Evolutionary conservation across 2,329 filamentous ascomycete species (phyloP).

Genomic region (Cercospora janseana): DNA sequence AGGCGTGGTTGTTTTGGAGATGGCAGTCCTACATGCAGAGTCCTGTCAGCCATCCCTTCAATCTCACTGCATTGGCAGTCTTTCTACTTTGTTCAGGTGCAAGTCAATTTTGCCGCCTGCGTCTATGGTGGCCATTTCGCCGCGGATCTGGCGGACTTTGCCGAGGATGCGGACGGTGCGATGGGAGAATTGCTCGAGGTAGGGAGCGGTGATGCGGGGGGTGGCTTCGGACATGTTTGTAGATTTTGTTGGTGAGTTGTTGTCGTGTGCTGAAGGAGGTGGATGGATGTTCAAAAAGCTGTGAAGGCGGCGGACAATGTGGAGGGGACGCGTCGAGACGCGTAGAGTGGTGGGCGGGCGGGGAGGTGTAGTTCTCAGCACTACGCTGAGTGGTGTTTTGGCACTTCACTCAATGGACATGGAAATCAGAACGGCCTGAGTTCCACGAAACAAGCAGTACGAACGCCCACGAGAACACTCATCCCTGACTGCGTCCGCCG

Average conservation of each 20-base stretch:
- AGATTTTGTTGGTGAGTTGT: background rate
- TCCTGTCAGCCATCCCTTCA: background rate
- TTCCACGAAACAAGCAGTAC: too few relatives aligned
- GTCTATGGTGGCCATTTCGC: slow-evolving; percentile 77
- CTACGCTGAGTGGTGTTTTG: background rate
- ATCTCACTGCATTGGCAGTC: too few relatives aligned
- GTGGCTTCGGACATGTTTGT: slow-evolving; percentile 67
- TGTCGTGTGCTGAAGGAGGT: background rate
- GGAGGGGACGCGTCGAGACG: slow-evolving; percentile 8
- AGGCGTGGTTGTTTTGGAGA: slow-evolving; percentile 65
- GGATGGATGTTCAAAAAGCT: slow-evolving; percentile 1
- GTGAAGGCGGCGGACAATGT: too few relatives aligned
- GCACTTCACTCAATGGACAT: background rate
- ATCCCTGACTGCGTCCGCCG: too few relatives aligned
- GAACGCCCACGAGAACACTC: too few relatives aligned
- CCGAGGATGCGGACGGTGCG: slow-evolving; percentile 81
- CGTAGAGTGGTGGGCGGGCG: slow-evolving; percentile 5
- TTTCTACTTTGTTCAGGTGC: slow-evolving; percentile 65
- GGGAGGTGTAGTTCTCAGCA: background rate
- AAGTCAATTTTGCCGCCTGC: slow-evolving; percentile 73
- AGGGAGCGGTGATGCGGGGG: slow-evolving; percentile 77
- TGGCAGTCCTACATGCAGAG: slow-evolving; percentile 62
- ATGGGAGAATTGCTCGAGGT: slow-evolving; percentile 71
- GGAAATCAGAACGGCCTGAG: too few relatives aligned
- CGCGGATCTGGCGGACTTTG: slow-evolving; percentile 76